These are phyloP conservation scores for Penicillium paxilli DNA, from an alignment of 495 filamentous ascomycete genomes.

Conservation along the genomic window DNA sequence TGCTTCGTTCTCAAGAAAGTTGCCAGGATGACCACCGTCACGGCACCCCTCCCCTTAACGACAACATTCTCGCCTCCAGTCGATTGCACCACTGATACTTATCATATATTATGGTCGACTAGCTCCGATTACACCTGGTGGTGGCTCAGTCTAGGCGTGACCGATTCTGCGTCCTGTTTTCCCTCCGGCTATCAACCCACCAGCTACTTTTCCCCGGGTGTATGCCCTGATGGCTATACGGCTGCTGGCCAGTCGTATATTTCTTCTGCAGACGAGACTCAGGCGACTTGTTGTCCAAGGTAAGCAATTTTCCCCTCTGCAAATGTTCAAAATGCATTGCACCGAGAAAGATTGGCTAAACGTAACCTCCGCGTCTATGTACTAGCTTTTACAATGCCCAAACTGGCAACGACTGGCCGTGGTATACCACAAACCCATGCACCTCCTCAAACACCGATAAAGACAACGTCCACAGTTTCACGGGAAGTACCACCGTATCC, in stretches of 20 bases:
- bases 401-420: not conserved
- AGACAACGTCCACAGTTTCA: not conserved
- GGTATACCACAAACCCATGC: constrained; percentile 3
- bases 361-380: not conserved
- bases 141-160: constrained; percentile 2
- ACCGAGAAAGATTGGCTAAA: not conserved
- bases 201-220: constrained; percentile 10
- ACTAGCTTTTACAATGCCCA: not conserved
- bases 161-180: not conserved
- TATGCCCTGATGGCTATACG: constrained; percentile 8
- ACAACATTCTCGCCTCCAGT: constrained; percentile 3
- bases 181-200: not conserved
- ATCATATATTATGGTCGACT: not conserved
- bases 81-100: constrained; percentile 1
- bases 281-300: constrained; percentile 5
- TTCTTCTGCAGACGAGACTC: not conserved
- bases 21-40: not conserved
- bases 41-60: not conserved
- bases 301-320: not conserved
- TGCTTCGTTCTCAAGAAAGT: too few species aligned
- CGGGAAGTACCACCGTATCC: not conserved
- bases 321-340: not conserved
- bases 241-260: not conserved
- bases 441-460: not conserved
- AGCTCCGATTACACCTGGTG: not conserved